Percentiles rank a stretch among this genome's conserved stretches.
phyloP scores from a whole-genome alignment of 1,139 yeast species.

The Suhomyces wounanorum region DNA sequence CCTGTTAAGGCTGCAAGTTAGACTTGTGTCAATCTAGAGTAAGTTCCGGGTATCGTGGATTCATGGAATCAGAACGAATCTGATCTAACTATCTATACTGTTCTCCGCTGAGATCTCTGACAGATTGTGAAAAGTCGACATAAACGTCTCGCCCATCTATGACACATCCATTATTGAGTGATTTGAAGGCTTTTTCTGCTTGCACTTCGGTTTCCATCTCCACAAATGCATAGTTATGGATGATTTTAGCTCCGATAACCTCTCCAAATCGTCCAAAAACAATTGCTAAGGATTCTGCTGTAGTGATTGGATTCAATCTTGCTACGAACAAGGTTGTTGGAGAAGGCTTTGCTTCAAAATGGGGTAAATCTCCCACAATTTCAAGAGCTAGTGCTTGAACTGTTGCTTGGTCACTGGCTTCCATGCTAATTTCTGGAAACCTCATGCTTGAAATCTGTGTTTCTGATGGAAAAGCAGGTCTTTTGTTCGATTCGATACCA shows the following conservation, averaged over 20 bases:
- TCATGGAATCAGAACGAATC: background rate
- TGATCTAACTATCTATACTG: background rate
- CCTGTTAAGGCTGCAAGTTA: background rate
- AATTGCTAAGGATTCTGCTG: constrained; percentile 51
- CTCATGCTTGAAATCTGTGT: constrained; percentile 17
- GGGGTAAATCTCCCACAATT: constrained; percentile 64
- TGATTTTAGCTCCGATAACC: constrained; percentile 25
- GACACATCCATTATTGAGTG: constrained; percentile 52
- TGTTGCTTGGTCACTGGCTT: constrained; percentile 34
- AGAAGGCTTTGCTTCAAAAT: constrained; percentile 59
- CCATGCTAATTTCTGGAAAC: constrained; percentile 15
- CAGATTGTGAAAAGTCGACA: constrained; percentile 70
- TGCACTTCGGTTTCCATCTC: constrained; percentile 50
- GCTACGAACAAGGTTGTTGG: constrained; percentile 65
- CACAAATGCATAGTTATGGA: constrained; percentile 58
- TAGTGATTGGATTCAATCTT: constrained; percentile 61
- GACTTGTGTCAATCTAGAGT: background rate
- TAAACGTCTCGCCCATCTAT: constrained; percentile 66
- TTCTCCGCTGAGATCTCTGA: constrained; percentile 15
- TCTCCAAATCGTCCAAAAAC: constrained; percentile 64
- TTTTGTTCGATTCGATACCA: constrained; percentile 3
- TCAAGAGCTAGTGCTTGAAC: constrained; percentile 63
- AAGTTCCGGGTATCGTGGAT: too few species aligned
- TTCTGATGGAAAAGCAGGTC: constrained; percentile 5
- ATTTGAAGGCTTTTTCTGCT: constrained; percentile 62